Conservation (phyloP, 2,329 filamentous ascomycete genomes). For the Stagonosporopsis rhizophila region DNA sequence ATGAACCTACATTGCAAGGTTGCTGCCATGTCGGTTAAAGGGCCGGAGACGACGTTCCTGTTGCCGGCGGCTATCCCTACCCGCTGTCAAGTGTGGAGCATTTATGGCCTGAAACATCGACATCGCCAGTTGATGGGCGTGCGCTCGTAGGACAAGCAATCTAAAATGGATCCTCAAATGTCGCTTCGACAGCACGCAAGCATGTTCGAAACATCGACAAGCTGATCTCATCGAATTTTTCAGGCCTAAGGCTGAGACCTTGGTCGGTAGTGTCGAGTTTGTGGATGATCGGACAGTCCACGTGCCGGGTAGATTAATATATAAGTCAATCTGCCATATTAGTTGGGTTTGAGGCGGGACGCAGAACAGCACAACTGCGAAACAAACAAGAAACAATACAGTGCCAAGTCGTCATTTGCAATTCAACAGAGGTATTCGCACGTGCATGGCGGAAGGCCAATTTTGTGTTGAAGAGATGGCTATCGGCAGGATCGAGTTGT, state of each 20-base stretch:
- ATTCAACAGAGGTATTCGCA: background rate
- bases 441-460: background rate
- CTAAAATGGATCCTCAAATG: conserved; percentile 27
- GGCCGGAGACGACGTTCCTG: conserved; percentile 26
- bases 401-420: background rate
- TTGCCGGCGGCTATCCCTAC: conserved; percentile 23
- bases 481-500: no score
- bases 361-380: conserved; percentile 11
- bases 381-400: conserved; percentile 11
- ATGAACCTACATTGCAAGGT: conserved; percentile 34
- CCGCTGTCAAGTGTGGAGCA: conserved; percentile 22
- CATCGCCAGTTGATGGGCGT: conserved; percentile 23
- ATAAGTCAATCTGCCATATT: conserved; percentile 39
- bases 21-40: conserved; percentile 27
- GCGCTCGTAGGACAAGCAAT: conserved; percentile 33
- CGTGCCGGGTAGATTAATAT: conserved; percentile 44
- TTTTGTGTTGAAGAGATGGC: no score
- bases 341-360: conserved; percentile 25
- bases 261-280: conserved; percentile 14
- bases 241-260: background rate
- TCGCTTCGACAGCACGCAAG: conserved; percentile 10
- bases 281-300: conserved; percentile 24
- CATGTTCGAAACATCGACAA: conserved; percentile 10
- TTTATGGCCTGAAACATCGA: conserved; percentile 27
- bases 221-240: background rate